Percentiles rank a stretch among this genome's conserved stretches.
phyloP scores from a whole-genome alignment of 2,329 filamentous ascomycete species.

The Colletotrichum ledebouriae region DNA sequence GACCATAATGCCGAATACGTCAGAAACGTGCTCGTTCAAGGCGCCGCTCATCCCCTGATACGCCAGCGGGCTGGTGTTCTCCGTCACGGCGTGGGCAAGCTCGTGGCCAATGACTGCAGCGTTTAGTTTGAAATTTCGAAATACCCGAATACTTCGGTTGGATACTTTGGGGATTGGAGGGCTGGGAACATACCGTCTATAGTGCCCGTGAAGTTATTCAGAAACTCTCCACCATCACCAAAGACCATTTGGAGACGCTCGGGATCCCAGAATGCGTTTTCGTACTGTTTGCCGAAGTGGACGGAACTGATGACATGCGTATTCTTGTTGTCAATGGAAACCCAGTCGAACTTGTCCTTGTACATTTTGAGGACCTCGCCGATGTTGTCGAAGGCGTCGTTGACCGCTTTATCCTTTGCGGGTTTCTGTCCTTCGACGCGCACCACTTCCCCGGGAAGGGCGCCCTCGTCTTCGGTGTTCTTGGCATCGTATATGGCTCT shows the following conservation, averaged over 20 bases:
- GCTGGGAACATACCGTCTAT: conserved; percentile 57
- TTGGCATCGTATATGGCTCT: conserved; percentile 62
- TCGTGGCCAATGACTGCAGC: conserved; percentile 65
- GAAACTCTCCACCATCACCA: conserved; percentile 66
- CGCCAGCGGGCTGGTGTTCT: conserved; percentile 63
- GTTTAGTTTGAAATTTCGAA: not conserved
- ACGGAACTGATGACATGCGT: conserved; percentile 65
- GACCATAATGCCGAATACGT: conserved; percentile 70
- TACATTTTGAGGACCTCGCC: conserved; percentile 65
- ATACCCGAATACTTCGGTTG: not conserved
- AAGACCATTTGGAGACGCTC: conserved; percentile 66
- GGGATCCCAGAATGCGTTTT: conserved; percentile 69
- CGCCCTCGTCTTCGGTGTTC: conserved; percentile 51
- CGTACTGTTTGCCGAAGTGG: conserved; percentile 63
- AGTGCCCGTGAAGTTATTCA: conserved; percentile 64
- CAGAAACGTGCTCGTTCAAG: conserved; percentile 69
- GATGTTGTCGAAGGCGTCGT: conserved; percentile 65
- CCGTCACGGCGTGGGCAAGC: conserved; percentile 67
- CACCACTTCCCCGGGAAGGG: conserved; percentile 58
- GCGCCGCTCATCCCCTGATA: conserved; percentile 67
- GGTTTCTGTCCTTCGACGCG: conserved; percentile 59
- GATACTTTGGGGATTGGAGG: not conserved
- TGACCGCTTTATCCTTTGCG: conserved; percentile 57
- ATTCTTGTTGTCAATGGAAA: conserved; percentile 65
- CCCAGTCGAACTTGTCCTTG: conserved; percentile 62